Base-by-base conservation (phyloP, 345 rosid genomes). In the Diplotaxis tenuifolia region DNA sequence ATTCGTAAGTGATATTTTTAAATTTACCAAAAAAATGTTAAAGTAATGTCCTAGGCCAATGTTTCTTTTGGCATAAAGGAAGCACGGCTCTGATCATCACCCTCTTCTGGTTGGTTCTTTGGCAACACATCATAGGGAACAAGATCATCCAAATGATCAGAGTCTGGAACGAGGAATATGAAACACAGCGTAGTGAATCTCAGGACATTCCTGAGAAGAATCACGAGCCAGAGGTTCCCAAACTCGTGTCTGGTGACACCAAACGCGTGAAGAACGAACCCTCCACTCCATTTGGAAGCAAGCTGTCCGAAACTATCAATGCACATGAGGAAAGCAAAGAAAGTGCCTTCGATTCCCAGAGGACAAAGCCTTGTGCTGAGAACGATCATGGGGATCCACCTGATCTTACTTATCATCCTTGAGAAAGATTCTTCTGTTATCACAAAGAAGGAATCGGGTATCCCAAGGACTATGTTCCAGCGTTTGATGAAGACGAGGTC, bases 301-400 rank as follows among this genome's bases (percentile, higher is more conserved):
- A 91, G 83, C 10, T 71, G 63, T 36, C 97, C 97, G 12, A 91
- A 75, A 73, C 89, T 87, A 68, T 90, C 95, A 0, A 91, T 89
- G 80, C 91, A 85, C 96, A 86, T 91, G 21, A 89, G 59, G 25
- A 91, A 81, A 22, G 97, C 97, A 45, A 89, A 89, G 62, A 91
- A 87, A 0, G 93, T 89, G 32, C 96, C 97, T 70, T 89, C 93
- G 15, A 88, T 92, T 67, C 97, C 93, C 22, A 81, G 45, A 72
- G 96, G 96, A 73, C 96, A 89, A 2, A 92, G 87, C 77, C 83
- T 70, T 4, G 93, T 88, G 79, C 92, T 89, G 16, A 91, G 74
- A 12, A 91, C 87, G 2, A 89, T 76, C 93, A 91, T 91, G 0
- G 92, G 97, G 57, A 84, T 91, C 97, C 96, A 89, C 78, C 85